These are phyloP conservation scores for Tulasnella calospora DNA, from an alignment of 768 basidiomycete genomes.

Conservation along the genomic window DNA sequence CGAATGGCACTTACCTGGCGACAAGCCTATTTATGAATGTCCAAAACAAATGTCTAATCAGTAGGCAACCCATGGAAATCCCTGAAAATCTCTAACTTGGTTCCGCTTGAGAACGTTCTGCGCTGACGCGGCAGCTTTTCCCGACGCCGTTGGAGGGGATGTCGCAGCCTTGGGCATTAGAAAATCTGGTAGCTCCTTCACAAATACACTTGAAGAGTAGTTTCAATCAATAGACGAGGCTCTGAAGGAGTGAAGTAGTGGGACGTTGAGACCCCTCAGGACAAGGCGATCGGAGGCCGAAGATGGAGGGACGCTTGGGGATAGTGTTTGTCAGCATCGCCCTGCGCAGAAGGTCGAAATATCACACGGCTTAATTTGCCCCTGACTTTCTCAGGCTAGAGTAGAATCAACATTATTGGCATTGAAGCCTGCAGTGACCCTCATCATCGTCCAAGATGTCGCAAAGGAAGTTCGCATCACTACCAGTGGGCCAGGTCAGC, in stretches of 20 bases:
- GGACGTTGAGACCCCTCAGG: not conserved
- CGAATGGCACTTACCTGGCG: constrained; percentile 18
- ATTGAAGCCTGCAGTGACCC: not conserved
- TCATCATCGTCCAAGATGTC: constrained; percentile 8
- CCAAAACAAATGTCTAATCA: not conserved
- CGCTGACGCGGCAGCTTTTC: constrained; percentile 1
- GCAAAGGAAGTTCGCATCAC: constrained; percentile 1
- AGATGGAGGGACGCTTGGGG: not conserved
- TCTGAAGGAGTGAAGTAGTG: not conserved
- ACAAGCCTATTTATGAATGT: constrained; percentile 12
- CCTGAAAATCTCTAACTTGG: constrained; percentile 14
- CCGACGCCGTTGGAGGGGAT: not conserved
- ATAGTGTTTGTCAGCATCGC: not conserved
- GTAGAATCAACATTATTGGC: constrained; percentile 17
- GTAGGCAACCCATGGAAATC: not conserved
- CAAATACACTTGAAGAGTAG: not conserved
- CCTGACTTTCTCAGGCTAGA: constrained; percentile 15
- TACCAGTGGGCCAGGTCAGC: constrained; percentile 1
- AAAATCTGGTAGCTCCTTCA: not conserved
- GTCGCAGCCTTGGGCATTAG: constrained; percentile 18
- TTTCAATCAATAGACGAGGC: not conserved
- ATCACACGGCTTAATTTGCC: not conserved
- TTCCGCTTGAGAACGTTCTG: constrained; percentile 23
- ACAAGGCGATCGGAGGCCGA: not conserved
- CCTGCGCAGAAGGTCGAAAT: not conserved